Percentiles rank a stretch among this genome's conserved stretches.
These are phyloP conservation scores for Calonectria naviculata DNA, from an alignment of 2,329 filamentous ascomycete species.

Conservation along the genomic window DNA sequence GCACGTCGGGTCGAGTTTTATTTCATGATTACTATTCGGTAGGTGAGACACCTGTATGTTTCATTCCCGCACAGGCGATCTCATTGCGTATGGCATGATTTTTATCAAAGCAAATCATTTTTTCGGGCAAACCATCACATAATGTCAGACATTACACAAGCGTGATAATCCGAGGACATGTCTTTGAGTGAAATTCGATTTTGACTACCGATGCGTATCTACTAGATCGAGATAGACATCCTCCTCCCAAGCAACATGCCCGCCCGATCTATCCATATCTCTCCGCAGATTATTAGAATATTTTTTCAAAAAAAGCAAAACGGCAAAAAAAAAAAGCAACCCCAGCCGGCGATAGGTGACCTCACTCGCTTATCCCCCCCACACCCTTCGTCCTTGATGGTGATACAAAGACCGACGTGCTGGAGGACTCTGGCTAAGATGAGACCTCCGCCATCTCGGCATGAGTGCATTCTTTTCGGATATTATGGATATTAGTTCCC, in stretches of 20 bases:
- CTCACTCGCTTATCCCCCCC: background rate
- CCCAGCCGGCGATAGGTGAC: conserved; percentile 3
- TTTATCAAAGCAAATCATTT: background rate
- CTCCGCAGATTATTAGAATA: conserved; percentile 14
- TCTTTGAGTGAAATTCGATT: conserved; percentile 27
- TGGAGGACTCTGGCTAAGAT: background rate
- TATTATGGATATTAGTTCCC: conserved; percentile 6
- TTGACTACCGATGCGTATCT: conserved; percentile 36
- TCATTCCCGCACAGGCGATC: conserved; percentile 2
- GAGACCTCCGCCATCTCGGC: background rate
- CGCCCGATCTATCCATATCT: conserved; percentile 27
- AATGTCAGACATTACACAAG: conserved; percentile 15
- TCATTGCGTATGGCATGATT: conserved; percentile 1
- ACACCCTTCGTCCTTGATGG: background rate
- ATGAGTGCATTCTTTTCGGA: background rate
- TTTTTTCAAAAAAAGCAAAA: conserved; percentile 16
- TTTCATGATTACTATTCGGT: conserved; percentile 4
- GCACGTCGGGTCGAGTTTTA: background rate
- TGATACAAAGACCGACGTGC: background rate
- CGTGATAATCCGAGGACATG: conserved; percentile 14
- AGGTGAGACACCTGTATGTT: conserved; percentile 7
- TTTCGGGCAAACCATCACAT: conserved; percentile 3
- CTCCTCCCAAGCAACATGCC: conserved; percentile 31
- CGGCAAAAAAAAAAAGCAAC: background rate
- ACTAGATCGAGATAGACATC: conserved; percentile 35